These are phyloP conservation scores for Pseudogymnoascus sp. DNA, from an alignment of 2,329 filamentous ascomycete genomes.

Conservation along the genomic window DNA sequence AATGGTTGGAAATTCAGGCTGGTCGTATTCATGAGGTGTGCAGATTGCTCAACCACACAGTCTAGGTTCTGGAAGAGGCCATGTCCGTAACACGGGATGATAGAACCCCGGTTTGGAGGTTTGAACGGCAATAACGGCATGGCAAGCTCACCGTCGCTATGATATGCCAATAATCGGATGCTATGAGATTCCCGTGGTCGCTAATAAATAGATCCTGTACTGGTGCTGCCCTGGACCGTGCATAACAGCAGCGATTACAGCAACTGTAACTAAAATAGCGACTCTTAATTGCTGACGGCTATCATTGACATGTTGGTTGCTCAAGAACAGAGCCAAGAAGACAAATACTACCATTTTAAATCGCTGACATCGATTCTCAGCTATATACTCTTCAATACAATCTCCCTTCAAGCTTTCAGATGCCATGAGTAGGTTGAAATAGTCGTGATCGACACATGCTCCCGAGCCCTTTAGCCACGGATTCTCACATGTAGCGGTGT, in stretches of 20 bases:
- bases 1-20: neutral
- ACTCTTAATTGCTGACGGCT: no score
- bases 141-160: neutral
- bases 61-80: neutral
- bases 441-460: conserved; percentile 6
- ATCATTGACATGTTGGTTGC: no score
- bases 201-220: neutral
- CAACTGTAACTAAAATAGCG: no score
- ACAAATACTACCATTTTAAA: no score
- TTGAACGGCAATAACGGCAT: neutral
- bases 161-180: neutral
- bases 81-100: neutral
- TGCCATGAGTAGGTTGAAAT: neutral
- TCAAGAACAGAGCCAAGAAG: no score
- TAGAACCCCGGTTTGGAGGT: neutral
- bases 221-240: no score
- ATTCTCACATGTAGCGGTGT: conserved; percentile 5
- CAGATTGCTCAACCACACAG: neutral
- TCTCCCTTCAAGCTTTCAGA: no score
- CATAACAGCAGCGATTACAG: no score
- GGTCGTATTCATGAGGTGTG: neutral
- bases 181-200: neutral
- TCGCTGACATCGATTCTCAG: no score
- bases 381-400: no score
- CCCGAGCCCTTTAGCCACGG: neutral